Percentiles rank a stretch among this genome's conserved stretches.
These are phyloP conservation scores for Didymella keratinophila DNA, from an alignment of 2,329 filamentous ascomycete species.

Conservation along the genomic window DNA sequence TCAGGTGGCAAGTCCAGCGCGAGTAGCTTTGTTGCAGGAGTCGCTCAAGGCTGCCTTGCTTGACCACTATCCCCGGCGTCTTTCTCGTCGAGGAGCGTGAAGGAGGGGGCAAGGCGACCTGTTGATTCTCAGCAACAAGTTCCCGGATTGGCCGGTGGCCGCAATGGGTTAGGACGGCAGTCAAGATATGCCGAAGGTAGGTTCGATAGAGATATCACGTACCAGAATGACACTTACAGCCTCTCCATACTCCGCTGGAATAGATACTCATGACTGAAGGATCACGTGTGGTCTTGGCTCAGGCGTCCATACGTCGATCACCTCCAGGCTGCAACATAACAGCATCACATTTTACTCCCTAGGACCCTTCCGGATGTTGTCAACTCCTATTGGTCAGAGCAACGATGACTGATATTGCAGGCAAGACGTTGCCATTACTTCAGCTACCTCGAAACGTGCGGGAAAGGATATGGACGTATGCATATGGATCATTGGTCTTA, in stretches of 20 bases:
- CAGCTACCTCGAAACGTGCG: slow-evolving; percentile 5
- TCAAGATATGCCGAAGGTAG: too few species aligned
- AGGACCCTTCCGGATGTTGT: background rate
- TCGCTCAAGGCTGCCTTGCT: background rate
- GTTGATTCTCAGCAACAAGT: background rate
- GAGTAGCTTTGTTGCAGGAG: background rate
- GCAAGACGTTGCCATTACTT: background rate
- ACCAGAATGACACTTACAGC: too few species aligned
- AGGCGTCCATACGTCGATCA: slow-evolving; percentile 1
- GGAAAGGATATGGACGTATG: slow-evolving; percentile 7
- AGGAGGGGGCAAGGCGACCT: background rate
- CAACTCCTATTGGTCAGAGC: too few species aligned
- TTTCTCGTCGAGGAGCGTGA: background rate
- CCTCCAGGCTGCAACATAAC: slow-evolving; percentile 4
- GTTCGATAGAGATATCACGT: too few species aligned
- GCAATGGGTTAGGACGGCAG: background rate
- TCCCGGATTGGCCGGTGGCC: background rate
- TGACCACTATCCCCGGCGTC: background rate
- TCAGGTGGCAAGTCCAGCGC: background rate
- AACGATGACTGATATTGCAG: background rate
- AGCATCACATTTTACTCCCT: background rate
- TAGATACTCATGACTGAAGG: background rate
- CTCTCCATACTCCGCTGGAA: too few species aligned
- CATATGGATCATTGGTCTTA: slow-evolving; percentile 5
- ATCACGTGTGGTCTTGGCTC: slow-evolving; percentile 4